Evolutionary conservation across 805 yeast species (phyloP).

Genomic region (Saturnispora serradocipensis): DNA sequence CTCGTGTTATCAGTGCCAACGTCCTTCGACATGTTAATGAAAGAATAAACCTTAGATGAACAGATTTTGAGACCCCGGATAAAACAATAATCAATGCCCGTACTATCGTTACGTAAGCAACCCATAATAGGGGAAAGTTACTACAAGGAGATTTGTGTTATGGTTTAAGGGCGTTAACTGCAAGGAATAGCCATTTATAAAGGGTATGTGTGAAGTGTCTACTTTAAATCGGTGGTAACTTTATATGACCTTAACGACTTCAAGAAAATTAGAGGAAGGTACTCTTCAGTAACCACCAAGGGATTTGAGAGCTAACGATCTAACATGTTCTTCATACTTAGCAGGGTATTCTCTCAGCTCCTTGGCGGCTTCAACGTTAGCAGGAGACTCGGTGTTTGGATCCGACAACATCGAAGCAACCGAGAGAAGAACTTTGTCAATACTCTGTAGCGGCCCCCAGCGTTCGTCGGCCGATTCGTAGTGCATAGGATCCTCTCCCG

Average conservation of each 20-base stretch:
- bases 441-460: conserved; percentile 97
- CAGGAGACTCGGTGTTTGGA: conserved; percentile 94
- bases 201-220: neutral
- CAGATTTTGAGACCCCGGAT: neutral
- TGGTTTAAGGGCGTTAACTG: neutral
- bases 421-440: conserved; percentile 89
- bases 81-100: conserved; percentile 17
- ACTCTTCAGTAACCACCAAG: conserved; percentile 1
- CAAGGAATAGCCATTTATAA: neutral
- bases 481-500: conserved; percentile 95
- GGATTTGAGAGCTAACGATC: conserved; percentile 40
- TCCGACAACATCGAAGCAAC: conserved; percentile 96
- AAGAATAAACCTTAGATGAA: neutral
- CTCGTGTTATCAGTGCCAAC: neutral
- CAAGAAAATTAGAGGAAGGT: neutral
- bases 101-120: neutral
- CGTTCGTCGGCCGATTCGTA: conserved; percentile 94
- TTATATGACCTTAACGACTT: neutral
- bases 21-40: neutral
- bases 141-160: neutral
- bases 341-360: conserved; percentile 82
- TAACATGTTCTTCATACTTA: conserved; percentile 57
- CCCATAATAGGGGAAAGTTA: neutral
- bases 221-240: too few relatives aligned
- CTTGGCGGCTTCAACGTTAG: conserved; percentile 72